Percentiles rank a stretch among this genome's conserved stretches.
Conservation (phyloP, 805 yeast genomes). For the Wickerhamiella domercqiae region DNA sequence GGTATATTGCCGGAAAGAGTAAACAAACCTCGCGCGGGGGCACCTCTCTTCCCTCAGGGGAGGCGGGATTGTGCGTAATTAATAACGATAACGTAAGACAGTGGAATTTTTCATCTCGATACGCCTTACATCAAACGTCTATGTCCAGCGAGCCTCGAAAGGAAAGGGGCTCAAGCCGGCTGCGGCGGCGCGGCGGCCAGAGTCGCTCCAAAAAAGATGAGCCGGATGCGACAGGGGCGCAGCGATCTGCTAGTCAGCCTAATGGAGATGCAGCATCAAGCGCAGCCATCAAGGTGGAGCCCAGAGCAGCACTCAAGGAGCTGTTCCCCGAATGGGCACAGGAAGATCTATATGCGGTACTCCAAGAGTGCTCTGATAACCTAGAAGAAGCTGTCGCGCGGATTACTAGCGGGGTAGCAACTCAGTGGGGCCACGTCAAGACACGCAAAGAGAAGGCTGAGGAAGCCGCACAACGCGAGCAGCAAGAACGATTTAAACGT, state of each 20-base stretch:
- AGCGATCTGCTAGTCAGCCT: neutral
- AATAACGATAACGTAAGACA: too few species aligned
- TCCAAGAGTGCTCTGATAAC: conserved; percentile 56
- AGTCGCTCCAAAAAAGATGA: conserved; percentile 3
- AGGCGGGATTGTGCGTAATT: too few species aligned
- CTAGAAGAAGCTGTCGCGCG: conserved; percentile 70
- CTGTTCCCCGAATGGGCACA: conserved; percentile 90
- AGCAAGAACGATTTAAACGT: conserved; percentile 3
- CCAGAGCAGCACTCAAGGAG: conserved; percentile 43
- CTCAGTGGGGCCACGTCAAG: conserved; percentile 83
- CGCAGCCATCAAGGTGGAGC: conserved; percentile 4
- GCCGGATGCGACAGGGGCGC: neutral
- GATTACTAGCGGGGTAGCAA: conserved; percentile 78
- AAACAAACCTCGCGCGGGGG: too few species aligned
- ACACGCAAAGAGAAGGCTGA: conserved; percentile 7
- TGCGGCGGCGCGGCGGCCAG: conserved; percentile 5
- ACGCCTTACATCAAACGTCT: too few species aligned
- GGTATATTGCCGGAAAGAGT: too few species aligned
- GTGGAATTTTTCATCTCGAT: too few species aligned
- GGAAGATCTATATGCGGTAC: conserved; percentile 64
- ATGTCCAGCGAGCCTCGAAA: conserved; percentile 7
- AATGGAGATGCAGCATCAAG: neutral
- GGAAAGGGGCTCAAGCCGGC: conserved; percentile 6
- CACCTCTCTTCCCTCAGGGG: too few species aligned
- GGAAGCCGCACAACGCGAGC: conserved; percentile 1